These are phyloP conservation scores for Thermoascus crustaceus DNA, from an alignment of 2,329 filamentous ascomycete species.

Conservation along the genomic window DNA sequence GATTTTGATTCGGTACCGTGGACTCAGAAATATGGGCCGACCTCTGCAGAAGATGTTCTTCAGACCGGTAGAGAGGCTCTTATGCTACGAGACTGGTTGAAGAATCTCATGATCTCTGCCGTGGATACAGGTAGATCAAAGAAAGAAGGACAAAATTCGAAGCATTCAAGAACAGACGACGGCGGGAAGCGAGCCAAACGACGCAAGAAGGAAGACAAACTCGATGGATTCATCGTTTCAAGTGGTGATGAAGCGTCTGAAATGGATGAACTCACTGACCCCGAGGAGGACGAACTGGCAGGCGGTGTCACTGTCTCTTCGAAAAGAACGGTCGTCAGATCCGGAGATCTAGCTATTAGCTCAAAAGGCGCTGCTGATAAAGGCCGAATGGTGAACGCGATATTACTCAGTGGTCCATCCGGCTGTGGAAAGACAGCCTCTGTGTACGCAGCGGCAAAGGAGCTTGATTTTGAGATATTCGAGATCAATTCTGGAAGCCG, in stretches of 20 bases:
- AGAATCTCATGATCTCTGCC: slow-evolving; percentile 64
- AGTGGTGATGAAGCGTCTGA: slow-evolving; percentile 67
- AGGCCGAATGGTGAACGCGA: slow-evolving; percentile 57
- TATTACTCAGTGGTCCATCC: slow-evolving; percentile 81
- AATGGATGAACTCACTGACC: slow-evolving; percentile 60
- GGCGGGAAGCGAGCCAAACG: slow-evolving; percentile 46
- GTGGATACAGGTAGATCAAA: slow-evolving; percentile 54
- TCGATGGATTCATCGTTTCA: slow-evolving; percentile 72
- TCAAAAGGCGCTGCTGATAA: slow-evolving; percentile 34
- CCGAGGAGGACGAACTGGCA: slow-evolving; percentile 43
- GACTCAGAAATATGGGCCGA: slow-evolving; percentile 78
- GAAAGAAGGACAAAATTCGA: slow-evolving; percentile 20
- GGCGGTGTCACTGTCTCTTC: slow-evolving; percentile 28
- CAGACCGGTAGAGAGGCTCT: slow-evolving; percentile 63
- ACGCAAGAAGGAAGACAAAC: slow-evolving; percentile 59
- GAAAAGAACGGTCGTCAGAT: slow-evolving; percentile 35
- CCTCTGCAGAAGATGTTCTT: slow-evolving; percentile 60
- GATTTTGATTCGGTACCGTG: slow-evolving; percentile 66
- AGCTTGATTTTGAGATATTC: slow-evolving; percentile 88
- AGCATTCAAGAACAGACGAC: slow-evolving; percentile 13
- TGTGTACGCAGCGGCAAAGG: slow-evolving; percentile 83
- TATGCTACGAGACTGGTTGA: slow-evolving; percentile 73
- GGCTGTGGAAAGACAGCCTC: slow-evolving; percentile 91
- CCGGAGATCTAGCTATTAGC: slow-evolving; percentile 27
- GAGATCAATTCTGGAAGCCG: slow-evolving; percentile 83